Conservation (phyloP, 495 filamentous ascomycete genomes). For the Podospora australis region DNA sequence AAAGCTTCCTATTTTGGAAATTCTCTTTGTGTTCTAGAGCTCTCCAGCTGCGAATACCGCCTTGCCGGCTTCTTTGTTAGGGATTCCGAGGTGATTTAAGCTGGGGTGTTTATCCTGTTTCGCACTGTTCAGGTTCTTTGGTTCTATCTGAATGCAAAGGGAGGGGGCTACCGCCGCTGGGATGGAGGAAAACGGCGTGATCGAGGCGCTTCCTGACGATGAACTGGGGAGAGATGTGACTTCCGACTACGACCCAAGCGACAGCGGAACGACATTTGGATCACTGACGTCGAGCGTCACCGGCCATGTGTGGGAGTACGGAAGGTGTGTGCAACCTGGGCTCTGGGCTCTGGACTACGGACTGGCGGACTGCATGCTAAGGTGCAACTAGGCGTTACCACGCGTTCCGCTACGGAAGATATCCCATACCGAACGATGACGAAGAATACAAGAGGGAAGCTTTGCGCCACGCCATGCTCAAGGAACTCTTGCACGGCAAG, state of each 20-base stretch:
- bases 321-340: constrained; percentile 17
- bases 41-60: too few species aligned
- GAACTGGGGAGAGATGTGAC: constrained; percentile 16
- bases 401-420: constrained; percentile 26
- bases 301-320: constrained; percentile 32
- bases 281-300: constrained; percentile 29
- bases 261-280: constrained; percentile 21
- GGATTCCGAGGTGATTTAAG: too few species aligned
- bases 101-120: too few species aligned
- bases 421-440: constrained; percentile 35
- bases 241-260: constrained; percentile 29
- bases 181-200: constrained; percentile 23
- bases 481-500: constrained; percentile 50
- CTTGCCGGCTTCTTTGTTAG: too few species aligned
- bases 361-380: background rate
- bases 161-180: background rate
- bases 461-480: constrained; percentile 54
- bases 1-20: too few species aligned
- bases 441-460: constrained; percentile 34
- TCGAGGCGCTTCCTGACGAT: constrained; percentile 17
- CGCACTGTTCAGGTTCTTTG: too few species aligned
- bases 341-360: background rate
- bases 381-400: constrained; percentile 25
- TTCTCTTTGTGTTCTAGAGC: too few species aligned
- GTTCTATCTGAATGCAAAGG: constrained; percentile 6